Evolutionary conservation across 31 red algal species (phyloP).

Genomic region (Endocladia muricata): DNA sequence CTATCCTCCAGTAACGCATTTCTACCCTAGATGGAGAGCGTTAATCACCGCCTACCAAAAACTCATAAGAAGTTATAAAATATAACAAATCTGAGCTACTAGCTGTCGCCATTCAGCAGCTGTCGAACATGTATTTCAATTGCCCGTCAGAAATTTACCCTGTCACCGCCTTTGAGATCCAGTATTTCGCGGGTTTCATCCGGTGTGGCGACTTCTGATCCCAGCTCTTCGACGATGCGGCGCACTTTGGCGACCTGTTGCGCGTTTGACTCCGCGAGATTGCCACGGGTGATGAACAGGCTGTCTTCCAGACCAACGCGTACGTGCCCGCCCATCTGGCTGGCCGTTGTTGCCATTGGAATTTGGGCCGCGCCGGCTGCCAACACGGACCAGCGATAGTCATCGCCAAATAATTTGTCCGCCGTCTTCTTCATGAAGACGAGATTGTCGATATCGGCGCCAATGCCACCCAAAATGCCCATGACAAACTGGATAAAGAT

Average conservation of each 20-base stretch:
- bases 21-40: too few relatives aligned
- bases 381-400: not conserved
- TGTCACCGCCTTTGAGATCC: not conserved
- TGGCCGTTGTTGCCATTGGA: not conserved
- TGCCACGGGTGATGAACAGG: not conserved
- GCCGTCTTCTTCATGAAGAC: not conserved
- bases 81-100: too few relatives aligned
- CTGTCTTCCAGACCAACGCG: not conserved
- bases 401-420: constrained; percentile 1
- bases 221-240: not conserved
- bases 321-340: not conserved
- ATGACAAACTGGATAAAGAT: too few relatives aligned
- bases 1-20: too few relatives aligned
- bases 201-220: not conserved
- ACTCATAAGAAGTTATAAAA: too few relatives aligned
- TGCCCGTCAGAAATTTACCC: too few relatives aligned
- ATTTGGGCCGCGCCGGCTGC: not conserved
- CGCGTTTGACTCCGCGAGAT: not conserved
- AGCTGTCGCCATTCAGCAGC: too few relatives aligned
- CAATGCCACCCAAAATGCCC: too few relatives aligned
- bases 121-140: too few relatives aligned
- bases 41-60: too few relatives aligned
- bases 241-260: not conserved
- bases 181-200: constrained; percentile 1
- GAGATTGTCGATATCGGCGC: too few relatives aligned